Conservation (phyloP, 306 rosid genomes). For the Ochetophila trinervis region DNA sequence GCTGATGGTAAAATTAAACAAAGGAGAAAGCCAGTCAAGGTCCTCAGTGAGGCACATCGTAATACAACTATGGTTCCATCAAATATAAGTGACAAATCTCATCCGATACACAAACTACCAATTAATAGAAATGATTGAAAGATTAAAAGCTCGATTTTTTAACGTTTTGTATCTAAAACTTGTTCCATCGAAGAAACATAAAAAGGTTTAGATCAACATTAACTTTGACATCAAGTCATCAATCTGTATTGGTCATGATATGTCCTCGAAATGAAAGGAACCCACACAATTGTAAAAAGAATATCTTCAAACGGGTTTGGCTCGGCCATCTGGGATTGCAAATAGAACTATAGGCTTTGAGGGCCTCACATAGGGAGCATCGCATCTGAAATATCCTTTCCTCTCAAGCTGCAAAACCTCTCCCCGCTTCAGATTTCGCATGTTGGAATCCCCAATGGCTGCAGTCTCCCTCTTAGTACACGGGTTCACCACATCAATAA, state of each 20-base stretch:
- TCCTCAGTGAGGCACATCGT: too few species aligned
- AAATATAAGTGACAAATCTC: not conserved
- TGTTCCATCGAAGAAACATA: too few species aligned
- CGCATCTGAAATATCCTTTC: constrained; percentile 91
- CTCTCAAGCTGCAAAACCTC: constrained; percentile 89
- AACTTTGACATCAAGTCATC: not conserved
- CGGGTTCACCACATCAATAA: constrained; percentile 68
- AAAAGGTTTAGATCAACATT: not conserved
- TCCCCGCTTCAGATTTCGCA: constrained; percentile 70
- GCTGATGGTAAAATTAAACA: too few species aligned
- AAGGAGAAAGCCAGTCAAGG: too few species aligned
- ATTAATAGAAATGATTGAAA: not conserved
- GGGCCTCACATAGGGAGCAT: constrained; percentile 61
- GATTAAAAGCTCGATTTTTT: not conserved
- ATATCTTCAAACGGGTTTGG: constrained; percentile 52
- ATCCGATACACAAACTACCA: not conserved
- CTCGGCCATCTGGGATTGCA: constrained; percentile 88
- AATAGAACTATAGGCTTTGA: constrained; percentile 67
- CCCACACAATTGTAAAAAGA: not conserved
- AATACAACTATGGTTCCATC: not conserved
- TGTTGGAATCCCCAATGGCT: constrained; percentile 83
- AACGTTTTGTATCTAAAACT: not conserved
- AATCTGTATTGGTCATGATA: not conserved
- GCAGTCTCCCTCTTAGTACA: constrained; percentile 66
- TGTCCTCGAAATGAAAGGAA: not conserved